Evolutionary conservation across 306 rosid genomes (phyloP).

Genomic region (Trifolium pratense): DNA sequence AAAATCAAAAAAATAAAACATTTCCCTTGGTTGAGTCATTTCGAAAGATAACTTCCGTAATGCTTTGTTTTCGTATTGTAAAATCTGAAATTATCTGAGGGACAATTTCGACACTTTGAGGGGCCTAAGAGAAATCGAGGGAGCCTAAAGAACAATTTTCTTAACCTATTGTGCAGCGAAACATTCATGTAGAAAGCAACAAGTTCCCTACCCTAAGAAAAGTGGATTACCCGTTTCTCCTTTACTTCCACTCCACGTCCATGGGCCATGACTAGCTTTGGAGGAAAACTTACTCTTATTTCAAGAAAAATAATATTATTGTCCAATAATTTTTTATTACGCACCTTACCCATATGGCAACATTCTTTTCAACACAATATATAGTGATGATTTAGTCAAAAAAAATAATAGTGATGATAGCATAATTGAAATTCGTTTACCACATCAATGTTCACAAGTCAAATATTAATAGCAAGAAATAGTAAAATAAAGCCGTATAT

Average conservation of each 20-base stretch:
- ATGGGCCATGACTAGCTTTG: constrained; percentile 15
- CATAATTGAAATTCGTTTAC: constrained; percentile 43
- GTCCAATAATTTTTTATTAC: neutral
- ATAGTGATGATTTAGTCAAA: no score
- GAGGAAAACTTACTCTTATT: constrained; percentile 36
- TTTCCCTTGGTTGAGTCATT: no score
- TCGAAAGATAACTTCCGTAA: no score
- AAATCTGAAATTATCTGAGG: no score
- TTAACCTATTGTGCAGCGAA: neutral
- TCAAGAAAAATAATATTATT: constrained; percentile 4
- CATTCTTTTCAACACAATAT: constrained; percentile 24
- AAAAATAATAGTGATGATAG: constrained; percentile 54
- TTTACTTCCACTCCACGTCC: constrained; percentile 39
- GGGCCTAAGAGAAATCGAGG: no score
- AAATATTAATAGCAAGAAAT: no score
- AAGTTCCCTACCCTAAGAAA: neutral
- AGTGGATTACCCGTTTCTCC: neutral
- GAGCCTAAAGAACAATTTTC: no score
- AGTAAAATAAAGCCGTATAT: no score
- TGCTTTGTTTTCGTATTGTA: no score
- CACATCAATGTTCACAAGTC: constrained; percentile 47
- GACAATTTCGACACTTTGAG: no score
- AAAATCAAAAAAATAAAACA: no score
- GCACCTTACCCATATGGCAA: neutral
- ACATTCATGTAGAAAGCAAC: neutral